Percentiles rank a stretch among this genome's conserved stretches.
phyloP scores from a whole-genome alignment of 805 yeast species.

The Spathaspora boniae region DNA sequence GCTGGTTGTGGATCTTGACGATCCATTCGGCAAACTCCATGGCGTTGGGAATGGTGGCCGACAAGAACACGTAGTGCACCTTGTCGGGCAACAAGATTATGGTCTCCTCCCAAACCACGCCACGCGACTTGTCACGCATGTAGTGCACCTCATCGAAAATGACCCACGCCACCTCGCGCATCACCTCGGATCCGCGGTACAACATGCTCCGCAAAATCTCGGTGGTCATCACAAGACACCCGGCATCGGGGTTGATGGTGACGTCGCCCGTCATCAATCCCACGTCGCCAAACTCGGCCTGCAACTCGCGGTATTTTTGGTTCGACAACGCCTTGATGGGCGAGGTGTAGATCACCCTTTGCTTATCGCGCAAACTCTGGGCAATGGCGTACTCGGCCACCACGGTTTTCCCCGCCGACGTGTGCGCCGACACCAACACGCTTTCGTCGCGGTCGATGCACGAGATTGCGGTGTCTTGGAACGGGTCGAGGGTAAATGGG shows the following conservation, averaged over 20 bases:
- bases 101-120: slow-evolving; percentile 99
- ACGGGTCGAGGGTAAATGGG: slow-evolving; percentile 93
- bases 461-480: slow-evolving; percentile 94
- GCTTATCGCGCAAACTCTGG: slow-evolving; percentile 85
- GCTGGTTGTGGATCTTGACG: slow-evolving; percentile 89
- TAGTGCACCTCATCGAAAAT: slow-evolving; percentile 97
- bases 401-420: slow-evolving; percentile 96
- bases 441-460: slow-evolving; percentile 94
- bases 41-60: slow-evolving; percentile 97
- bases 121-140: slow-evolving; percentile 96
- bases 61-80: slow-evolving; percentile 87
- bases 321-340: slow-evolving; percentile 94
- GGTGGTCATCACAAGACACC: slow-evolving; percentile 97
- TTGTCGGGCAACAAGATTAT: slow-evolving; percentile 93
- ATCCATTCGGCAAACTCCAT: slow-evolving; percentile 99
- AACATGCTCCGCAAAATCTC: slow-evolving; percentile 96
- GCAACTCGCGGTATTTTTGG: slow-evolving; percentile 88
- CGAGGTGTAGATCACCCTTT: slow-evolving; percentile 91
- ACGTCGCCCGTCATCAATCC: slow-evolving; percentile 99
- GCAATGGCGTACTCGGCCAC: slow-evolving; percentile 98
- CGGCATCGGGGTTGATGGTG: slow-evolving; percentile 96
- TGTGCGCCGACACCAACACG: slow-evolving; percentile 95
- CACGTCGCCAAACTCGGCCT: slow-evolving; percentile 93
- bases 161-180: slow-evolving; percentile 99
- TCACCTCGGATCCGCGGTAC: slow-evolving; percentile 94